These are phyloP conservation scores for Oehlia diaphana DNA, from an alignment of 192 early-diverging fungal species.

Conservation along the genomic window DNA sequence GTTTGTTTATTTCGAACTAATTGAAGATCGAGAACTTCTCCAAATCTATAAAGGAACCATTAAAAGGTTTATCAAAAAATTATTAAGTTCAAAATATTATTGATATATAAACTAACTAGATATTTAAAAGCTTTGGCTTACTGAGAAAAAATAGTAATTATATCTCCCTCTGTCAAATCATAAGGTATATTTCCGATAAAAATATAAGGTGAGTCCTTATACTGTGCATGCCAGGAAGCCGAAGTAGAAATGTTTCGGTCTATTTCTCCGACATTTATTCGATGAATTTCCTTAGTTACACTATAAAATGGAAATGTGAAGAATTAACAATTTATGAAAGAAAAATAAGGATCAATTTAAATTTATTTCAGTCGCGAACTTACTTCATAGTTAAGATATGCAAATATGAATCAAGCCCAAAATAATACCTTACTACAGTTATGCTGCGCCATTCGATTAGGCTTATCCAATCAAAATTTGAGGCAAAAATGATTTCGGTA, in stretches of 20 bases:
- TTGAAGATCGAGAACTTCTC: conserved; percentile 90
- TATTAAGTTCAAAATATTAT: no score
- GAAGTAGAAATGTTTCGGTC: conserved; percentile 49
- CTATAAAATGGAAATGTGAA: conserved; percentile 38
- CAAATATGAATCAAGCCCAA: no score
- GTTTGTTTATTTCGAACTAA: conserved; percentile 85
- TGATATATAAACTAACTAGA: no score
- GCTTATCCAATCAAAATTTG: no score
- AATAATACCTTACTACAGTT: no score
- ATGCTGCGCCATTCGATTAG: no score
- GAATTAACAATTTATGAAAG: background rate
- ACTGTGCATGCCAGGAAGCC: conserved; percentile 89
- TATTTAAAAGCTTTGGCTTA: conserved; percentile 36
- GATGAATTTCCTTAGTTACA: conserved; percentile 82
- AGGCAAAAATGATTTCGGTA: no score
- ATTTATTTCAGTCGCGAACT: no score
- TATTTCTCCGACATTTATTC: conserved; percentile 75
- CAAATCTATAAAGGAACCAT: conserved; percentile 52
- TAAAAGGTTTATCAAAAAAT: background rate
- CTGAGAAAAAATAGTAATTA: conserved; percentile 94
- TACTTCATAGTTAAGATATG: no score
- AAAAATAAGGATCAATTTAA: background rate
- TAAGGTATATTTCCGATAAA: conserved; percentile 84
- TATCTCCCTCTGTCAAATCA: conserved; percentile 89
- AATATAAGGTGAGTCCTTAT: conserved; percentile 87